Base-by-base conservation (phyloP, 768 basidiomycete genomes). In the Agaricus subrufescens region DNA sequence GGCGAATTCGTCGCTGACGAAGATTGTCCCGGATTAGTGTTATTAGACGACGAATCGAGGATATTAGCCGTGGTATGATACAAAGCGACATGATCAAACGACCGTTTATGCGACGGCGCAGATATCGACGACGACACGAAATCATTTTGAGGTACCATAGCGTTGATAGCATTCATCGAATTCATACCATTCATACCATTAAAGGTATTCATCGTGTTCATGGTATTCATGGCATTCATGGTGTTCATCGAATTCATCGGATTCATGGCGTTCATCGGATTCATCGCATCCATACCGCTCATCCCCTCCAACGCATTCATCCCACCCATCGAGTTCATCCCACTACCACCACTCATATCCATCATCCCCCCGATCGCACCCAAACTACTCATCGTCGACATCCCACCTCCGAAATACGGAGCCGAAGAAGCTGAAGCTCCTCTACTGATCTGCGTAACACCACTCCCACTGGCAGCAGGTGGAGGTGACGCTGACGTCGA, bases 71-170 rank as follows among this genome's bases (percentile, higher is more conserved):
- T 34, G 11, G 34, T 2, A 34, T 34, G 74, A 62, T 82, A 86
- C 46, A 86, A 66, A 52, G 73, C 59, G 1, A 69, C 58, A 62
- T 85, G 80, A 69, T 88, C 87, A 52, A 89, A 89, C 9, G 74
- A 73, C 46, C 80, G 78, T 67, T 86, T 84, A 63, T 86, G 84
- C 40, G 87, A 81, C 12, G 89, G 85, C 1, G 86, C 86, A 9
- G 87, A 86, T 52, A 84, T 70, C 26, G 83, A 80, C 0, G 78
- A 71, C 31, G 78, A 71, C 31, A 77, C 71, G 59, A 70, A 75
- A 27, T 75, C 74, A 10, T 78, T 73, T 26, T 9, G 45, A 10
- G 10, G 34, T 34, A 8, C 30, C 2, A 23, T 15, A 10, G 23
- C 40, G 48, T 42, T 49, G 27, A 23, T 14, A 14, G 34, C 11